Evolutionary conservation across 139 green algal species (phyloP).

Genomic region (Astrephomene gubernaculifera): DNA sequence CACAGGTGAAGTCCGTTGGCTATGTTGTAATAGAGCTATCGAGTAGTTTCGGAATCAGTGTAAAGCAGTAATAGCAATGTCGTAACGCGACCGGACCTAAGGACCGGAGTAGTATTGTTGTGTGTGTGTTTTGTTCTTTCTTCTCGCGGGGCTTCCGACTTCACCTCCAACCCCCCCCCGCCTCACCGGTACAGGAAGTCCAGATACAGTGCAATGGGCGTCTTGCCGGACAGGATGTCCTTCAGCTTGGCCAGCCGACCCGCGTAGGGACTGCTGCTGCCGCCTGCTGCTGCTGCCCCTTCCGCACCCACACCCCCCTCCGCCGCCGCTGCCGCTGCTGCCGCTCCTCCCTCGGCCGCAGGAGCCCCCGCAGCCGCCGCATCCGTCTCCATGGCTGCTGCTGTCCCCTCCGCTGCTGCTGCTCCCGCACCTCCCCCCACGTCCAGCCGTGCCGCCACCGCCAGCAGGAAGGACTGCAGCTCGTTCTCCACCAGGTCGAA

Average conservation of each 20-base stretch:
- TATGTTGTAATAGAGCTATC: too few relatives aligned
- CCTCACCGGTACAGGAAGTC: slow-evolving; percentile 93
- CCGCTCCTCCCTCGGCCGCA: slow-evolving; percentile 40
- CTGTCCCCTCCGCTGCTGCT: slow-evolving; percentile 7
- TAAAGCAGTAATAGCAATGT: too few relatives aligned
- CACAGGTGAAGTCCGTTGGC: too few relatives aligned
- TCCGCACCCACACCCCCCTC: slow-evolving; percentile 30
- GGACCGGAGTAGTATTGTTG: too few relatives aligned
- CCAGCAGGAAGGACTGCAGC: slow-evolving; percentile 89
- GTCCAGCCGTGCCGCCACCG: slow-evolving; percentile 58
- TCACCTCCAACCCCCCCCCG: too few relatives aligned
- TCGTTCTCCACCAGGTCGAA: slow-evolving; percentile 98
- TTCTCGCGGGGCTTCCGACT: too few relatives aligned
- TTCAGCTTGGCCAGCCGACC: slow-evolving; percentile 65
- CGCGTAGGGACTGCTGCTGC: background rate
- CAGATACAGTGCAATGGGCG: slow-evolving; percentile 90
- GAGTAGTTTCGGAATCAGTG: too few relatives aligned
- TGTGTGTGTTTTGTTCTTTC: too few relatives aligned
- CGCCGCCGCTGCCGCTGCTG: background rate
- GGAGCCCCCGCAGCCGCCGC: slow-evolving; percentile 10
- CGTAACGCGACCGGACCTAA: too few relatives aligned
- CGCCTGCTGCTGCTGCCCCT: background rate
- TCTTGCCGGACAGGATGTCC: slow-evolving; percentile 87
- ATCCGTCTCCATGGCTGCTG: slow-evolving; percentile 55
- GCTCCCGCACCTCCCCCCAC: slow-evolving; percentile 7